Evolutionary conservation across 208 protist species (phyloP).

Genomic region (Giardia muris): DNA sequence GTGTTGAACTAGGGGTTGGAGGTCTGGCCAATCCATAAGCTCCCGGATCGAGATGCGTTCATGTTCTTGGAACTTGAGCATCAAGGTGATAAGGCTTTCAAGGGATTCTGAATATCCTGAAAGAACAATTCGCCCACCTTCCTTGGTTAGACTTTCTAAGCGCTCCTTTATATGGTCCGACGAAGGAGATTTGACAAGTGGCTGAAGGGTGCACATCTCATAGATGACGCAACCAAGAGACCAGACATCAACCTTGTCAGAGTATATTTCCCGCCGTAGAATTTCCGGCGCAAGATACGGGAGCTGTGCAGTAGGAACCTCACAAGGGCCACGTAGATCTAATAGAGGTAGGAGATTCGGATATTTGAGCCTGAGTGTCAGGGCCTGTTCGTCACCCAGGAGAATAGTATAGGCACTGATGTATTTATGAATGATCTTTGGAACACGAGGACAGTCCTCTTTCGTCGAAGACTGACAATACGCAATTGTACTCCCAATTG

Average conservation of each 20-base stretch:
- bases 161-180: not conserved
- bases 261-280: not conserved
- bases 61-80: not conserved
- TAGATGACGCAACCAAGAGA: slow-evolving; percentile 55
- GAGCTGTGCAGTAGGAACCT: not conserved
- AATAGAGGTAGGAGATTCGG: not conserved
- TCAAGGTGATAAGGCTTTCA: not conserved
- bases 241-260: not conserved
- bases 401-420: not conserved
- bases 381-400: not conserved
- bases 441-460: not conserved
- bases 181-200: not conserved
- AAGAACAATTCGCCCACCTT: not conserved
- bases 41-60: not conserved
- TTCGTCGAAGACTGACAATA: not conserved
- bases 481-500: not conserved
- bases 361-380: not conserved
- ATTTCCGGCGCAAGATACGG: not conserved
- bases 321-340: not conserved
- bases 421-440: not conserved
- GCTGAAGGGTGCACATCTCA: not conserved
- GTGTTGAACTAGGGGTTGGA: no score
- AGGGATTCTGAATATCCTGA: not conserved
- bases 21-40: not conserved
- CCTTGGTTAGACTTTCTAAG: not conserved